Evolutionary conservation across 148 eudicot genomes (phyloP).

Genomic region (Chenopodium formosanum): DNA sequence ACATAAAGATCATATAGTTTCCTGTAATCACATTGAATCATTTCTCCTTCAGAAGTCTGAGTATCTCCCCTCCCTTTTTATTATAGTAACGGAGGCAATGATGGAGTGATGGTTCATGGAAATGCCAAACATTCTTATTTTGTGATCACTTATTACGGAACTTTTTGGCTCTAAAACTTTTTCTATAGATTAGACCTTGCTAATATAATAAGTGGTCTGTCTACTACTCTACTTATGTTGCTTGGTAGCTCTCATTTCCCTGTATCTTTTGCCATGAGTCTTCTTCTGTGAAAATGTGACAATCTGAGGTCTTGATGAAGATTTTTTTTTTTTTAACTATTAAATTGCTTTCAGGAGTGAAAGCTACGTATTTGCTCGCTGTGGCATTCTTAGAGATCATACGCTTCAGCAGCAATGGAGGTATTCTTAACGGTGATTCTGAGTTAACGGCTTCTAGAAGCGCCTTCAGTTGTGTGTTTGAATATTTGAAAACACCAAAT

Average conservation of each 20-base stretch:
- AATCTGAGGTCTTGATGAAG: slow-evolving; percentile 2
- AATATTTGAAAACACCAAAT: slow-evolving; percentile 89
- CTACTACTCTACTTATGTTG: not conserved
- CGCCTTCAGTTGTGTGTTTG: slow-evolving; percentile 98
- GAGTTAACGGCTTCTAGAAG: slow-evolving; percentile 67
- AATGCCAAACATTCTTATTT: not conserved
- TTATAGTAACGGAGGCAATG: not conserved
- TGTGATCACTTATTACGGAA: not conserved
- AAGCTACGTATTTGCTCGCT: slow-evolving; percentile 96
- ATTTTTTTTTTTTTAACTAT: not conserved
- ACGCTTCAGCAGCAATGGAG: slow-evolving; percentile 98
- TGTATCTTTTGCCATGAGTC: not conserved
- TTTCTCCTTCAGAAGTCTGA: not conserved
- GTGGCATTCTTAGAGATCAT: slow-evolving; percentile 93
- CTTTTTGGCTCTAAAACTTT: not conserved
- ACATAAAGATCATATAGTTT: not conserved
- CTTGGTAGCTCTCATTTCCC: not conserved
- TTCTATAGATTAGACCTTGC: not conserved
- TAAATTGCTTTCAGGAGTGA: slow-evolving; percentile 67
- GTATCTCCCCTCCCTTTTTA: not conserved
- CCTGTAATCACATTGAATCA: not conserved
- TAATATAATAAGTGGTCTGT: not conserved
- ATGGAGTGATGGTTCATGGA: not conserved
- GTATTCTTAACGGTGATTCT: slow-evolving; percentile 79
- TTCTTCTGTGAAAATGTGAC: not conserved